Base-by-base conservation (phyloP, 164 flowering plant genomes). In the Macadamia integrifolia region DNA sequence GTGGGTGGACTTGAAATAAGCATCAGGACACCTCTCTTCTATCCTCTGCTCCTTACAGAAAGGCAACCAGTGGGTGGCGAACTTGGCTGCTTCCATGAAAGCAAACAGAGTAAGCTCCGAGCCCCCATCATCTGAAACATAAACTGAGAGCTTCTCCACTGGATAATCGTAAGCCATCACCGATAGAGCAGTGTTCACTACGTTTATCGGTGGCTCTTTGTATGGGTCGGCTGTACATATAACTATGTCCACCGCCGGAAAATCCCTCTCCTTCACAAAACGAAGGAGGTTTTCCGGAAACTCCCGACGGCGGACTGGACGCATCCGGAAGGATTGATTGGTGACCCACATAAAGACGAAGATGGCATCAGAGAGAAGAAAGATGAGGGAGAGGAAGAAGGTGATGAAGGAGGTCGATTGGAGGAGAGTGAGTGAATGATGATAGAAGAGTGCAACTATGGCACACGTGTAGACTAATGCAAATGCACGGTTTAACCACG, bases 181-280 rank as follows among this genome's bases (percentile, higher is more conserved):
- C 43, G 76, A 73, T n/a, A 74, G 17, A 23, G 75, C 75, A 8
- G 75, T 72, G 60, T 68, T 72, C 49, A 72, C 71, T 6, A 72
- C 71, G 15, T 62, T 29, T 46, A 68, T 65, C 18, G 77, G 77
- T 13, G 77, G 77, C 43, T 74, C 77, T 70, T 74, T 74, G 73
- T 43, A 58, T 23, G 77, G 77, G 62, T 74, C 77, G 5, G 77
- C 73, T 9, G 77, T 74, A 58, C 77, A 74, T 29, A 74, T 56
- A 53, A 74, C 66, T 66, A 74, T 65, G 59, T 74, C 77, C 48
- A 74, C 18, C 8, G 58, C 62, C 42, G 73, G 77, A 28, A 60
- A 74, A 29, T 56, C 60, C 15, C 9, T n/a, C 46, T 28, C 15
- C 13, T 35, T 29, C 1, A 60, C 28, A 31, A 48, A 73, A 1